Evolutionary conservation across 2,329 filamentous ascomycete genomes (phyloP), one percentile per base, ranked within the genome.

Genomic region (Phyllosticta citrichinensis): DNA sequence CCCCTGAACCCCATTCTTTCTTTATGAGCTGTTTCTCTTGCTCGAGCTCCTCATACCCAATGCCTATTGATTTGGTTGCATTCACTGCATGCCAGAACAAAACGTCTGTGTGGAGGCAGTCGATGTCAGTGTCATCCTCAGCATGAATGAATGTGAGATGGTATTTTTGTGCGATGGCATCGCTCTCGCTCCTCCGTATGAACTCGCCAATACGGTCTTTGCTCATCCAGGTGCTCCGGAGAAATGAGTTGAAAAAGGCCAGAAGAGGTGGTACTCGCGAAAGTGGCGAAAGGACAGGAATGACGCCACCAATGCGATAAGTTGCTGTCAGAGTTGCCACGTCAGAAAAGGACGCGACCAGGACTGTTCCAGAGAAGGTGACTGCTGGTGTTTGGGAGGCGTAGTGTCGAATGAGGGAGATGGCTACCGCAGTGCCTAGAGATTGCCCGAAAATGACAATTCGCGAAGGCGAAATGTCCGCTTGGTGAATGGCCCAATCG

Each of bases 371-470:
- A 1, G 80, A 75, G 64, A 86, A 83, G 0, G 79, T 66, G 0
- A 76, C 67, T 0, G 81, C 78, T 2, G 73, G 69, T 0, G 71
- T 69, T 61, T 77, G 75, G 2, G 70, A 58, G 0, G 76, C 76
- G 54, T 77, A 75, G 54, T 78, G 73, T 35, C 78, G 71, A 1
- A 75, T 72, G 1, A 83, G 69, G 6, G 77, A 76, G 11, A 78
- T 64, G 30, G 73, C 74, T 9, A 82, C 79, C 0, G 90, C 93
- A 0, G 93, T 96, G 10, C 93, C 93, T 0, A 97, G 80, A 67
- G 89, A 95, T 65, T 97, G 92, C 1, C 92, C 93, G 2, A 95
- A 77, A 17, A 97, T 78, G 4, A 93, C 84, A 62, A 97, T 93
- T 17, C 86, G 85, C 33, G 83, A 81, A 0, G 91, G 79, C 0